Conservation (phyloP, 192 early-diverging fungal species). For the Bifiguratus adelaidae region DNA sequence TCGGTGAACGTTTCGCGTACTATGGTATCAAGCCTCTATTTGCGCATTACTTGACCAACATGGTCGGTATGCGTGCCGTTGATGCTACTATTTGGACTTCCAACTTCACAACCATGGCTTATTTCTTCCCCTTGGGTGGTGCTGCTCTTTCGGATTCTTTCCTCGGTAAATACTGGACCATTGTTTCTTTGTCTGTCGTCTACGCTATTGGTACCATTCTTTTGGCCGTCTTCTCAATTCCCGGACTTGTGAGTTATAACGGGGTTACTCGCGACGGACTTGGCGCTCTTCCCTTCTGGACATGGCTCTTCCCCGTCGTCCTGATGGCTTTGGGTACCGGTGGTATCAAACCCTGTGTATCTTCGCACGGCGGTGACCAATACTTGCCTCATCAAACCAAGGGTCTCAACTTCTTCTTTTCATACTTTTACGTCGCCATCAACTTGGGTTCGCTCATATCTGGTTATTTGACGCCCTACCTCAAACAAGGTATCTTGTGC, state of each 20-base stretch:
- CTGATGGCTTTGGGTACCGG: no score
- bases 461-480: conserved; percentile 31
- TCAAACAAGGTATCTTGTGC: conserved; percentile 17
- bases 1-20: conserved; percentile 41
- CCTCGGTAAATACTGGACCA: conserved; percentile 48
- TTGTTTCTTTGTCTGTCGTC: no score
- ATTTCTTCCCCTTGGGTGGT: conserved; percentile 48
- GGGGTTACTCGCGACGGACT: no score
- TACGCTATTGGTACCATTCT: no score
- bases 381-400: conserved; percentile 37
- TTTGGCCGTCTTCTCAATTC: no score
- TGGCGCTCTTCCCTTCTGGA: no score
- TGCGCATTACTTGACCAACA: conserved; percentile 24
- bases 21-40: conserved; percentile 46
- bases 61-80: conserved; percentile 15
- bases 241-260: no score
- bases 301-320: no score
- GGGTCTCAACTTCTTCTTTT: conserved; percentile 29
- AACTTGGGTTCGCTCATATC: conserved; percentile 43
- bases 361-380: no score
- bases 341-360: no score
- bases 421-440: conserved; percentile 36
- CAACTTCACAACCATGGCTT: conserved; percentile 35
- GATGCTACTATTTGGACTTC: conserved; percentile 16
- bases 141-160: conserved; percentile 50